Conservation (phyloP, 192 early-diverging fungal species). For the Coemansia sp. region DNA sequence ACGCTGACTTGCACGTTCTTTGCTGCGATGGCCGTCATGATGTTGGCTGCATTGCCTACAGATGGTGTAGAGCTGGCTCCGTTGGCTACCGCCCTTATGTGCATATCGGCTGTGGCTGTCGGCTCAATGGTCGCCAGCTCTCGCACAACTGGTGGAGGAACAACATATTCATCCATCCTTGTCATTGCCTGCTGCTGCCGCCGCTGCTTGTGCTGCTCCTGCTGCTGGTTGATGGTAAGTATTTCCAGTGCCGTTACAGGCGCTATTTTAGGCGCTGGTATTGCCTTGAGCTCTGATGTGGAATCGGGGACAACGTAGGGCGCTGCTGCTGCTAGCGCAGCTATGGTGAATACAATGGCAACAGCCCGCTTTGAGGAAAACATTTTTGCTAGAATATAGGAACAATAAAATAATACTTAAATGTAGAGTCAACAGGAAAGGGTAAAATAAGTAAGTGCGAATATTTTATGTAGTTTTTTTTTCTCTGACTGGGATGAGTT, state of each 20-base stretch:
- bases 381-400: background rate
- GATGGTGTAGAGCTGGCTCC: background rate
- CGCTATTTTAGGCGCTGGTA: background rate
- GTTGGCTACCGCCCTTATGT: background rate
- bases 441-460: background rate
- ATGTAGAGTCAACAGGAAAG: background rate
- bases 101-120: background rate
- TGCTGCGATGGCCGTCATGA: conserved; percentile 9
- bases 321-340: background rate
- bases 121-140: background rate
- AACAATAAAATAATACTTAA: background rate
- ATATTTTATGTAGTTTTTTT: background rate
- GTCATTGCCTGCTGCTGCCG: background rate
- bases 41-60: background rate
- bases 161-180: background rate
- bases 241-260: background rate
- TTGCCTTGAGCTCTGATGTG: background rate
- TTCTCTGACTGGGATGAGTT: background rate
- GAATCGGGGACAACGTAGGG: background rate
- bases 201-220: background rate
- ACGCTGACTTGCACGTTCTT: background rate
- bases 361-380: background rate
- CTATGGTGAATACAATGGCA: background rate
- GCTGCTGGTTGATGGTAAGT: background rate
- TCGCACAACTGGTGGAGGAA: background rate